Percentiles rank a stretch among this genome's conserved stretches.
Evolutionary conservation across 2,329 filamentous ascomycete genomes (phyloP).

Genomic region (Purpureocillium takamizusanense): DNA sequence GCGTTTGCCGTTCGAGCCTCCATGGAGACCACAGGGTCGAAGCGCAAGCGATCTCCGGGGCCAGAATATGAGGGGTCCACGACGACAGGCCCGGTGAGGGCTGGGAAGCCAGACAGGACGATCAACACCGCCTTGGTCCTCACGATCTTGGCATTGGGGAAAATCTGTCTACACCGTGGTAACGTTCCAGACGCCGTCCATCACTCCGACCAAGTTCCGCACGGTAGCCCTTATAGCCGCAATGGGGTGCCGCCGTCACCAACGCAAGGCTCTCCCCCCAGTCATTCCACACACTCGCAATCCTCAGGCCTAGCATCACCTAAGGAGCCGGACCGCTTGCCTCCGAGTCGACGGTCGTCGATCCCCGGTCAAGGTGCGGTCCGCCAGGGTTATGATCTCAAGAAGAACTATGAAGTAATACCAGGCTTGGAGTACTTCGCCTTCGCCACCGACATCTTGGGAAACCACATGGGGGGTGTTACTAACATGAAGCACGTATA

Average conservation of each 20-base stretch:
- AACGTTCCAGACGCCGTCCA: conserved; percentile 49
- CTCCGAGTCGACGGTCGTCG: conserved; percentile 41
- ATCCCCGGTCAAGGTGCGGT: conserved; percentile 29
- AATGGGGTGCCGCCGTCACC: conserved; percentile 45
- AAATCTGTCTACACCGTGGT: conserved; percentile 56
- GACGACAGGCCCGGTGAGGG: conserved; percentile 24
- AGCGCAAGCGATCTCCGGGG: conserved; percentile 47
- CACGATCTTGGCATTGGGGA: conserved; percentile 76
- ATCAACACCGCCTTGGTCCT: conserved; percentile 76
- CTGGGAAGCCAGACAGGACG: conserved; percentile 50
- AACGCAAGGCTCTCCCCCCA: conserved; percentile 45
- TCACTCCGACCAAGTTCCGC: conserved; percentile 18
- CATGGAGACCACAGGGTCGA: conserved; percentile 26
- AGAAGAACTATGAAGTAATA: conserved; percentile 70
- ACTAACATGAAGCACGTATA: conserved; percentile 75
- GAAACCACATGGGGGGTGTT: conserved; percentile 69
- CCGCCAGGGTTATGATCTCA: conserved; percentile 20
- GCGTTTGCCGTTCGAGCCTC: conserved; percentile 21
- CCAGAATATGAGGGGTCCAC: conserved; percentile 21
- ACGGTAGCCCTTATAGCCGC: conserved; percentile 29
- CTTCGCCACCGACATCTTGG: conserved; percentile 77
- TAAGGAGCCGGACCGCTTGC: conserved; percentile 36
- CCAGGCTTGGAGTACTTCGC: conserved; percentile 88
- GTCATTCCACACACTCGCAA: conserved; percentile 33
- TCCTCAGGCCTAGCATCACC: conserved; percentile 43